These are phyloP conservation scores for Exophiala bonariae DNA, from an alignment of 2,329 filamentous ascomycete genomes.

Conservation along the genomic window DNA sequence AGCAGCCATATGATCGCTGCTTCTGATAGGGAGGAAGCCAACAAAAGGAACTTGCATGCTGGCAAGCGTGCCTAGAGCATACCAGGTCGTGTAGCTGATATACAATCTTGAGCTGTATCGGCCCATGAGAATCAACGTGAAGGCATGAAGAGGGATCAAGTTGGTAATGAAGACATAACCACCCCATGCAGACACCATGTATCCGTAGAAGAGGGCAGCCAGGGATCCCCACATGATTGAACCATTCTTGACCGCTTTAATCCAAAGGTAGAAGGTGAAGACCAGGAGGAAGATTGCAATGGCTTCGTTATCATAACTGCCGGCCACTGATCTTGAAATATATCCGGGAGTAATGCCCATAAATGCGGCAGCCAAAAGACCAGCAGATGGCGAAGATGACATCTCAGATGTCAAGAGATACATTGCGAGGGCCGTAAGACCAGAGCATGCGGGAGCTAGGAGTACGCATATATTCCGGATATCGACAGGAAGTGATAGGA, in stretches of 20 bases:
- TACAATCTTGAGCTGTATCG: constrained; percentile 92
- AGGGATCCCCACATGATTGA: constrained; percentile 96
- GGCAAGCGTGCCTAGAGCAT: constrained; percentile 88
- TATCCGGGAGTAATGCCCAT: constrained; percentile 98
- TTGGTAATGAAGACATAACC: constrained; percentile 99
- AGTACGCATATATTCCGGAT: constrained; percentile 99
- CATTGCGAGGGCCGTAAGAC: constrained; percentile 85
- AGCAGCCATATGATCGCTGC: constrained; percentile 97
- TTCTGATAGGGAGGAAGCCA: constrained; percentile 92
- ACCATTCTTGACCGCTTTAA: constrained; percentile 94
- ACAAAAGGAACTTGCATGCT: constrained; percentile 99
- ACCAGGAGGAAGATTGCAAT: constrained; percentile 98
- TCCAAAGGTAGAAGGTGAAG: constrained; percentile 98
- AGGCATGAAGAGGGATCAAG: constrained; percentile 87
- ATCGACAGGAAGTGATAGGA: constrained; percentile 88
- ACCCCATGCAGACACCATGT: constrained; percentile 99
- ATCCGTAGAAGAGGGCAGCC: constrained; percentile 95
- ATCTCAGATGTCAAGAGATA: constrained; percentile 98
- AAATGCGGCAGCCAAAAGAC: constrained; percentile 88
- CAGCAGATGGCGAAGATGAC: constrained; percentile 91
- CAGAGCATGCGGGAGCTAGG: constrained; percentile 90
- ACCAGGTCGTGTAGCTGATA: constrained; percentile 97
- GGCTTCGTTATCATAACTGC: constrained; percentile 98
- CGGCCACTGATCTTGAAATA: constrained; percentile 95
- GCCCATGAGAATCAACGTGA: constrained; percentile 95